Conservation (phyloP, 176 grass and related monocot genomes). For the Juncus effusus region DNA sequence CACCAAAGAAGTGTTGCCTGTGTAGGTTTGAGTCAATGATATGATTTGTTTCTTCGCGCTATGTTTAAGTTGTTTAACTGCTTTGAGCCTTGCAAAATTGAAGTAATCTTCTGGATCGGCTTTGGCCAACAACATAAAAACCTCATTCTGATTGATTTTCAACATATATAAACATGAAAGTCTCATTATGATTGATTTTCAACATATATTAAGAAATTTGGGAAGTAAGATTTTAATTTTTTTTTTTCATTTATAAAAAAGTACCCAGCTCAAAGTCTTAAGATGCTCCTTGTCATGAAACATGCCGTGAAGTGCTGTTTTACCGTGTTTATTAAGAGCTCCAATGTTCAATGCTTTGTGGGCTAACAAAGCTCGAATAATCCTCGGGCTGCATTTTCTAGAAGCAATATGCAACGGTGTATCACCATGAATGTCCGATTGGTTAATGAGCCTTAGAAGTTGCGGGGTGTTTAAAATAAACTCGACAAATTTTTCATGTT, state of each 20-base stretch:
- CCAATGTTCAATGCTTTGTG: neutral
- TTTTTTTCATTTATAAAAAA: neutral
- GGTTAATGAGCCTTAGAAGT: neutral
- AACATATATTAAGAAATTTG: neutral
- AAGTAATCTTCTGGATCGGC: neutral
- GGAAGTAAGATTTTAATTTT: neutral
- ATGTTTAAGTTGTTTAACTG: neutral
- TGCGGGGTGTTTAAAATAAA: constrained; percentile 11
- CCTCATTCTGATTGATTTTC: constrained; percentile 15
- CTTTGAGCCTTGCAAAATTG: too few relatives aligned
- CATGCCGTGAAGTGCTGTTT: neutral
- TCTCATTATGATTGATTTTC: neutral
- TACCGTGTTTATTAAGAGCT: neutral
- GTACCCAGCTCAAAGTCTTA: constrained; percentile 40
- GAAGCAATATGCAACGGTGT: constrained; percentile 31
- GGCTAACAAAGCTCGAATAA: constrained; percentile 25
- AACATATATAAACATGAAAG: neutral
- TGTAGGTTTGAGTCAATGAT: constrained; percentile 23
- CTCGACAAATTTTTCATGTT: neutral
- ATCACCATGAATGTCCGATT: neutral
- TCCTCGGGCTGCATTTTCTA: constrained; percentile 1
- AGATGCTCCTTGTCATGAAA: neutral
- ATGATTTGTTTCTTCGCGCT: constrained; percentile 19
- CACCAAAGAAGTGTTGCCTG: constrained; percentile 27
- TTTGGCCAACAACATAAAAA: constrained; percentile 24